These are phyloP conservation scores for Penicillium sp. DNA, from an alignment of 2,329 filamentous ascomycete genomes.

Conservation along the genomic window DNA sequence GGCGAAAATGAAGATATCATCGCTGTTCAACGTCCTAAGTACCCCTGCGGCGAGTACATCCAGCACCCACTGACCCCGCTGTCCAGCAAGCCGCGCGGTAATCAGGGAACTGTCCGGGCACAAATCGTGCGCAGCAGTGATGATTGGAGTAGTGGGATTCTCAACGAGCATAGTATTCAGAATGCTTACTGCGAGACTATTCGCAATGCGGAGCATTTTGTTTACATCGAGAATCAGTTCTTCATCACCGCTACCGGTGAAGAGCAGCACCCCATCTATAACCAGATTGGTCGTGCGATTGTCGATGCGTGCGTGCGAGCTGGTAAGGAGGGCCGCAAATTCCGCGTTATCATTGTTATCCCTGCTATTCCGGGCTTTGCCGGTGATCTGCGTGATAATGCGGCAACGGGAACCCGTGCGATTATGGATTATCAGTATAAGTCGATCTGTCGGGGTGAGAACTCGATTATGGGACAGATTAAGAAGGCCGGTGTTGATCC, in stretches of 20 bases:
- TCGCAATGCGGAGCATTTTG: constrained; percentile 82
- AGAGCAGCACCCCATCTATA: constrained; percentile 83
- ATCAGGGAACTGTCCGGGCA: constrained; percentile 75
- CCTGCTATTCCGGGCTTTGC: constrained; percentile 93
- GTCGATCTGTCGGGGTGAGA: constrained; percentile 86
- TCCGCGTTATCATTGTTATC: constrained; percentile 86
- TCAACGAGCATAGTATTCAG: constrained; percentile 80
- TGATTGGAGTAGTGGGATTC: constrained; percentile 92
- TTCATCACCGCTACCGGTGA: constrained; percentile 95
- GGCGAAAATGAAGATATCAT: constrained; percentile 82
- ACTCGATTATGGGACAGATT: constrained; percentile 87
- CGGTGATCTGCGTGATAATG: constrained; percentile 82
- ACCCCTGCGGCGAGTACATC: constrained; percentile 85
- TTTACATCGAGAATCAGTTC: constrained; percentile 99
- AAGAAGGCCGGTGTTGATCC: constrained; percentile 76
- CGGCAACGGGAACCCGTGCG: constrained; percentile 81
- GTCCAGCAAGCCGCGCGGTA: constrained; percentile 64
- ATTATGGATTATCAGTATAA: constrained; percentile 99
- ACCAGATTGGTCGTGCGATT: constrained; percentile 84
- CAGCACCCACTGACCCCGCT: constrained; percentile 77
- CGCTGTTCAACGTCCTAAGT: constrained; percentile 84
- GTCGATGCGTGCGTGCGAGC: constrained; percentile 87
- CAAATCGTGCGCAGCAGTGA: constrained; percentile 88
- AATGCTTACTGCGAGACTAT: constrained; percentile 88
- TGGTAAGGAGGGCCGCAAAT: constrained; percentile 81